Conservation (phyloP, 2,329 filamentous ascomycete species). For the Trichoderma aggressivum region DNA sequence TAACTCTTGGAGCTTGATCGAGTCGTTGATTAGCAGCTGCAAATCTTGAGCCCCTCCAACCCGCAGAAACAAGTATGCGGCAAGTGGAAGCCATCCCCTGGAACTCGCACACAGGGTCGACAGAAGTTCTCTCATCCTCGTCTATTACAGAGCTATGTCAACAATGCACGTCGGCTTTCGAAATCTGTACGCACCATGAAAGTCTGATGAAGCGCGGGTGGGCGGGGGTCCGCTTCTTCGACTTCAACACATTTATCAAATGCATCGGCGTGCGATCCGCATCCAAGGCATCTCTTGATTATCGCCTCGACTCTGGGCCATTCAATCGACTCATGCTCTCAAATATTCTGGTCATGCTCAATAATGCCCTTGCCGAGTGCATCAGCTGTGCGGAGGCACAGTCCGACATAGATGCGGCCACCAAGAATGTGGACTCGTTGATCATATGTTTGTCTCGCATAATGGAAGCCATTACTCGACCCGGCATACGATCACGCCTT, state of each 20-base stretch:
- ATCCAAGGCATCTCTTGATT: neutral
- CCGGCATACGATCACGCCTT: neutral
- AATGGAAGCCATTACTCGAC: neutral
- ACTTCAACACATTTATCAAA: neutral
- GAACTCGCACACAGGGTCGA: neutral
- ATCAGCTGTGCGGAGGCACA: neutral
- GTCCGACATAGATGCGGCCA: neutral
- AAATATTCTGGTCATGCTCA: neutral
- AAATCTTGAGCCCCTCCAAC: neutral
- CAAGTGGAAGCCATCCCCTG: neutral
- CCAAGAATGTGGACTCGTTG: neutral
- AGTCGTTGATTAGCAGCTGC: neutral
- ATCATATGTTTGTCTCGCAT: neutral
- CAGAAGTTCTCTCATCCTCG: neutral
- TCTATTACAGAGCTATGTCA: neutral
- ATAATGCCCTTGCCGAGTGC: rapidly evolving
- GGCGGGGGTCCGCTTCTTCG: neutral
- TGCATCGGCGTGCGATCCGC: neutral
- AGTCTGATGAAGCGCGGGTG: neutral
- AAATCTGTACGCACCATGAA: neutral
- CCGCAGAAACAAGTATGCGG: neutral
- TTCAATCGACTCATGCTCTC: neutral
- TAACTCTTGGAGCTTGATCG: no score
- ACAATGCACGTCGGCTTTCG: neutral
- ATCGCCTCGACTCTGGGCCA: neutral